Evolutionary conservation across 1,284 basidiomycete genomes (phyloP), one percentile per base, ranked within the genome.

Genomic region (Cutaneotrichosporon sp.): DNA sequence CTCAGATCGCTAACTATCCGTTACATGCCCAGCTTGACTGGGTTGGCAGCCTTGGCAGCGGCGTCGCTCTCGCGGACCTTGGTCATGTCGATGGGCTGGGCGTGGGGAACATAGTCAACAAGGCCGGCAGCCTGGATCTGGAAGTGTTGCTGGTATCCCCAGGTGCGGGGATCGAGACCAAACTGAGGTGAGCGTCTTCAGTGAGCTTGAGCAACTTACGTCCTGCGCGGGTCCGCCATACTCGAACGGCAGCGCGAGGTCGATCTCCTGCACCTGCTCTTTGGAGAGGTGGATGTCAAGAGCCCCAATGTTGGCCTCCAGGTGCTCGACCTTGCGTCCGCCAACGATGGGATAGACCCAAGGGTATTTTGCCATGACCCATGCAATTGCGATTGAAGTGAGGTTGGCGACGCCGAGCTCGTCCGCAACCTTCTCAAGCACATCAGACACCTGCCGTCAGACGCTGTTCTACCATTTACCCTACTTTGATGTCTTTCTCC

Each of bases 361-460:
- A 3, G 66, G 60, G 4, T 58, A 51, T 41, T 59, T 59, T 10
- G 30, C 36, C 46, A 61, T 30, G 7, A 67, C 34, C 38, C 41
- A 43, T 4, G 36, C 39, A 36, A 46, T 33, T 5, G 64, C 69
- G 44, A 70, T 66, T 59, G 57, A 22, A 8, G 53, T 36, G 1
- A 66, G 49, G 30, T 55, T 60, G 38, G 68, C 66, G 50, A 70
- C 70, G 1, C 78, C 77, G 10, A 79, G 60, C 58, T 79, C 77
- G 36, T 33, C 40, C 2, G 54, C 54, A 41, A 55, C 49, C 17
- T 72, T 62, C 2, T 74, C 77, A 17, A 80, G 68, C 1, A 23
- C 42, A n/a, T 43, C 42, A n/a, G 42, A 43, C 23, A 43, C 42
- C 17, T n/a, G 23, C 23, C 1, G 39, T 40, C 39, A 40, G 39